These are phyloP conservation scores for Xerocomus brunneocitrinus DNA, from an alignment of 768 basidiomycete genomes.

Conservation along the genomic window DNA sequence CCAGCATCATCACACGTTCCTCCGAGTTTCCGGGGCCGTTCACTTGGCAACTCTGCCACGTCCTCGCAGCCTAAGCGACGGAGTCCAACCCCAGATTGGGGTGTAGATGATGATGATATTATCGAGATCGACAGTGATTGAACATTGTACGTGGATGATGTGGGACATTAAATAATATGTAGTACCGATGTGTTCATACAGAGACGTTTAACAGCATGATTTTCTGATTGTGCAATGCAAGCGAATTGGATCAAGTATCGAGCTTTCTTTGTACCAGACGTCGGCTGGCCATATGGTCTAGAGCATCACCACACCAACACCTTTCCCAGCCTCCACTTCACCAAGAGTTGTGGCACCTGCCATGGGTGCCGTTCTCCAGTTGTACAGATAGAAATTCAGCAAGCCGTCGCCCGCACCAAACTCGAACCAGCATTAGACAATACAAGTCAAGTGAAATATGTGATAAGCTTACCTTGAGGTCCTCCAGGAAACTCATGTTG, in stretches of 20 bases:
- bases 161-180: neutral
- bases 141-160: conserved; percentile 6
- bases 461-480: conserved; percentile 63
- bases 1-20: conserved; percentile 25
- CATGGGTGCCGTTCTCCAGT: conserved; percentile 83
- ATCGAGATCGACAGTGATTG: conserved; percentile 84
- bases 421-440: conserved; percentile 37
- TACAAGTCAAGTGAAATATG: neutral
- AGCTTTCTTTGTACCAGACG: neutral
- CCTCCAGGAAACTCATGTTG: conserved; percentile 74
- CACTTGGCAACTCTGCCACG: conserved; percentile 44
- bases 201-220: neutral
- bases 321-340: conserved; percentile 57
- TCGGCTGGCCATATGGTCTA: conserved; percentile 30
- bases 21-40: conserved; percentile 31
- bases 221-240: conserved; percentile 1
- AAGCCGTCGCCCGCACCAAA: conserved; percentile 92
- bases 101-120: conserved; percentile 78
- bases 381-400: conserved; percentile 91
- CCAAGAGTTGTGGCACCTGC: conserved; percentile 62
- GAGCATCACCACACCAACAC: conserved; percentile 93
- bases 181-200: conserved; percentile 5
- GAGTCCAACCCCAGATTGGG: conserved; percentile 77
- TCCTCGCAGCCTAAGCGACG: conserved; percentile 40
- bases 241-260: neutral